Base-by-base conservation (phyloP, 78 protist species). In the Bodo saltans region DNA sequence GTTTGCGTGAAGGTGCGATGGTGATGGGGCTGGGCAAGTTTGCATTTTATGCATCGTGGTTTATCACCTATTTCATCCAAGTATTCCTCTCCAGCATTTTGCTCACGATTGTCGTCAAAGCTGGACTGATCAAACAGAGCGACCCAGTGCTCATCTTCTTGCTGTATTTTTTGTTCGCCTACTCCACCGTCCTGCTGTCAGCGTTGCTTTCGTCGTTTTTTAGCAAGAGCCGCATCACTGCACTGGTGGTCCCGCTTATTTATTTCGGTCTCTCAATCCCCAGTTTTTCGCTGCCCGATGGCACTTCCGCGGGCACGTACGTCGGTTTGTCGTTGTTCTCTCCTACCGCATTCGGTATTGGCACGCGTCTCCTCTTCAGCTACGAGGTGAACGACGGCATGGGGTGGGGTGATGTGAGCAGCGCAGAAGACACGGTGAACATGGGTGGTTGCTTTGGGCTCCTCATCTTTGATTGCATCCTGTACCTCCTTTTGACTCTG, bases 131-230 rank as follows among this genome's bases (percentile, higher is more conserved):
- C 68, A 27, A 25, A 27, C 8, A 70, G 40, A 70, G 38, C 35
- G 25, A 29, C 11, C 21, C 35, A 74, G 8, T 79, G 25, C 67
- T 67, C 34, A 70, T 79, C 11, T 79, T 79, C n/a, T 11, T 74
- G 23, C 25, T 74, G 87, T 89, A 47, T 83, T 87, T 27, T 35
- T 8, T 73, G 69, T 29, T 80, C 67, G 42, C 83, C 25, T 27
- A 47, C 42, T 42, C 68, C 41, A 25, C 52, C 70, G 11, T 79
- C n/a, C 4, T 30, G 42, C 39, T 79, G 83, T 8, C 32, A 32
- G 28, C 32, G 83, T 29, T 79, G 47, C 25, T 41, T 26, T 39
- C 32, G 35, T 25, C 52, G 8, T 79, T 79, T 27, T 79, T 79
- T 26, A 33, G 71, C 60, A 41, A 79, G 72, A 47, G 71, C 11